Percentiles rank a stretch among this genome's conserved stretches.
Conservation (phyloP, 495 filamentous ascomycete genomes). For the Aspergillus cristatus region DNA sequence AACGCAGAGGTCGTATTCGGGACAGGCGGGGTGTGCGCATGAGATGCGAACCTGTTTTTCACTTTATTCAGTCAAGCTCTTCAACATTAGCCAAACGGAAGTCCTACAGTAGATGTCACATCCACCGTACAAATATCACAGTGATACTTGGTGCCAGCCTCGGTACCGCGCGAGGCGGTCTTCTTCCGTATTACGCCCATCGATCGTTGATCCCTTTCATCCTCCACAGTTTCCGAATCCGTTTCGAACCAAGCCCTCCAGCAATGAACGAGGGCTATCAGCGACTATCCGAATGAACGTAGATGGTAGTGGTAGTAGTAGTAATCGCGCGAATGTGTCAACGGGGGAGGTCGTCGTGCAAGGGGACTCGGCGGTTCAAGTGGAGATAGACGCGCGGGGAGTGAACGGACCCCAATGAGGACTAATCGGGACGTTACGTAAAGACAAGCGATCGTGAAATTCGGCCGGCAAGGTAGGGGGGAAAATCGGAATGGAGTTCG, state of each 20-base stretch:
- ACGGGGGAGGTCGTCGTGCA: no score
- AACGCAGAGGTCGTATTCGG: conserved; percentile 95
- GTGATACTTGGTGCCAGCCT: conserved; percentile 88
- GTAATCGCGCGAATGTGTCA: background rate
- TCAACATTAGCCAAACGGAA: no score
- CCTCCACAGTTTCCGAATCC: conserved; percentile 28
- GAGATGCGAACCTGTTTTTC: conserved; percentile 77
- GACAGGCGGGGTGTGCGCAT: conserved; percentile 72
- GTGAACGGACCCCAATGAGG: no score
- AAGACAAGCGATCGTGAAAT: no score
- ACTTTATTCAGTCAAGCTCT: no score
- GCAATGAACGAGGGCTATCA: conserved; percentile 22
- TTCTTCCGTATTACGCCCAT: conserved; percentile 99
- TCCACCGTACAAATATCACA: conserved; percentile 94
- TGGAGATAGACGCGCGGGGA: no score
- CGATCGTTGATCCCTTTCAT: conserved; percentile 31
- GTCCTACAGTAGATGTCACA: conserved; percentile 89
- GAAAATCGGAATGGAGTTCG: no score
- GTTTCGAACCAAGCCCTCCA: conserved; percentile 28
- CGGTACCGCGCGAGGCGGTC: conserved; percentile 76
- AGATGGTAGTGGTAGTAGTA: conserved; percentile 1
- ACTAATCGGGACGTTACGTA: no score
- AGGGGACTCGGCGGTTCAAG: no score
- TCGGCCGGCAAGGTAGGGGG: no score
- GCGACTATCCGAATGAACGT: conserved; percentile 2